Conservation (phyloP, 805 yeast genomes). For the Barnettozyma salicaria region DNA sequence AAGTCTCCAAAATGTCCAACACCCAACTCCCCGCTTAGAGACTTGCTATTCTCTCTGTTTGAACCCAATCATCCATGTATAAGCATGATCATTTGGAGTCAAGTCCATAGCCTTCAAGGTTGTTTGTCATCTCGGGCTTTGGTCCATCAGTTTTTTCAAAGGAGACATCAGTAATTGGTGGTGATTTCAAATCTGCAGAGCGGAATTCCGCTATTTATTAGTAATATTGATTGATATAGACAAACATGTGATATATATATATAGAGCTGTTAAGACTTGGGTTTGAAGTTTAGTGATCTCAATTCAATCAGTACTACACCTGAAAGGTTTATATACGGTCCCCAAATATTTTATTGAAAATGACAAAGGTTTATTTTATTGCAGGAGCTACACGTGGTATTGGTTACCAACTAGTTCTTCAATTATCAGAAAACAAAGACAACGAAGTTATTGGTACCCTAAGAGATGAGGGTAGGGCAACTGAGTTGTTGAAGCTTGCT, state of each 20-base stretch:
- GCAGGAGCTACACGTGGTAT: constrained; percentile 10
- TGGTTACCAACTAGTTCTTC: constrained; percentile 7
- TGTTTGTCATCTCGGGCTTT: constrained; percentile 41
- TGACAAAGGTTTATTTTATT: constrained; percentile 4
- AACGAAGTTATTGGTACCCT: constrained; percentile 3
- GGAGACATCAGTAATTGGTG: constrained; percentile 85
- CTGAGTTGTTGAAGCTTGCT: constrained; percentile 6
- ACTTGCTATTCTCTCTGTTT: constrained; percentile 53
- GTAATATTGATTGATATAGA: too few species aligned
- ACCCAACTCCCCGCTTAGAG: constrained; percentile 91
- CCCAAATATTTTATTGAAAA: too few species aligned
- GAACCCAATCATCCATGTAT: constrained; percentile 66
- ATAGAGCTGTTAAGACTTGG: too few species aligned
- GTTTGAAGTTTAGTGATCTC: too few species aligned
- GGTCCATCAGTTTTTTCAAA: constrained; percentile 52
- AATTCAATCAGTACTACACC: too few species aligned
- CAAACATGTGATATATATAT: too few species aligned
- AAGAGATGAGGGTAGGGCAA: not conserved
- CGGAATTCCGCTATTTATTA: too few species aligned
- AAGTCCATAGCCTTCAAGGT: constrained; percentile 59
- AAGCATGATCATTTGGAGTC: constrained; percentile 56
- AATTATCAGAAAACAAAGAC: not conserved
- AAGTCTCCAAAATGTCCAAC: constrained; percentile 93
- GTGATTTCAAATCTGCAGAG: too few species aligned
- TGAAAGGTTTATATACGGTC: too few species aligned